These are phyloP conservation scores for Musa beccarii DNA, from an alignment of 176 grass and related monocot species.

Conservation along the genomic window DNA sequence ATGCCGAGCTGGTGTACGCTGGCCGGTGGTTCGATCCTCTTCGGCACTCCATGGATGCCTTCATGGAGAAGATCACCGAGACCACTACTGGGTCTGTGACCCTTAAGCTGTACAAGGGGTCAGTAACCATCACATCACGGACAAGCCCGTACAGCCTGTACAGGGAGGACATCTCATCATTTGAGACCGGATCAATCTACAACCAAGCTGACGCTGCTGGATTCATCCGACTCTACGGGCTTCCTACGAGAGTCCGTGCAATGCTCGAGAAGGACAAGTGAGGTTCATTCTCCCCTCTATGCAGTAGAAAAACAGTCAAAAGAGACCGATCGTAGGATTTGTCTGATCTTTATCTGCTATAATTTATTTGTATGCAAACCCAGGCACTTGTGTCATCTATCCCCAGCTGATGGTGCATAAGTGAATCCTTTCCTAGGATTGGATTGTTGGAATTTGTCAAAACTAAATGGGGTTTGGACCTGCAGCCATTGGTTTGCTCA, in stretches of 20 bases:
- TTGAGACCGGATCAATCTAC: slow-evolving; percentile 80
- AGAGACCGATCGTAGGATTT: no score
- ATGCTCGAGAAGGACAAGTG: slow-evolving; percentile 63
- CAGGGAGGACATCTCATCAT: slow-evolving; percentile 83
- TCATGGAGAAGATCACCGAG: slow-evolving; percentile 56
- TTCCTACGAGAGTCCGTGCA: slow-evolving; percentile 58
- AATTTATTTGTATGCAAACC: no score
- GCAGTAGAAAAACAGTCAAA: no score
- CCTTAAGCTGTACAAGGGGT: slow-evolving; percentile 87
- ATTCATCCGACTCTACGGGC: slow-evolving; percentile 78
- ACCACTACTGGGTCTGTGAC: slow-evolving; percentile 55
- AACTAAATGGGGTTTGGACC: no score
- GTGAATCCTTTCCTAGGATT: no score
- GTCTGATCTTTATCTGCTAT: no score
- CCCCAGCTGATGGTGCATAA: no score
- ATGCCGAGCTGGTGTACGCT: slow-evolving; percentile 72
- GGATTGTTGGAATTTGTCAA: no score
- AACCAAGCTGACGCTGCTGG: slow-evolving; percentile 75
- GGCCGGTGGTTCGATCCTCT: slow-evolving; percentile 83
- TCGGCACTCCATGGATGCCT: slow-evolving; percentile 49
- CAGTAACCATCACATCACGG: slow-evolving; percentile 34
- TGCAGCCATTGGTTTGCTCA: no score
- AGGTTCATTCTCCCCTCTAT: neutral
- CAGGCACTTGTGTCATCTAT: no score
- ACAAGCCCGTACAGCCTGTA: slow-evolving; percentile 79